Conservation (phyloP, 345 rosid species). For the Luvunga scandens region DNA sequence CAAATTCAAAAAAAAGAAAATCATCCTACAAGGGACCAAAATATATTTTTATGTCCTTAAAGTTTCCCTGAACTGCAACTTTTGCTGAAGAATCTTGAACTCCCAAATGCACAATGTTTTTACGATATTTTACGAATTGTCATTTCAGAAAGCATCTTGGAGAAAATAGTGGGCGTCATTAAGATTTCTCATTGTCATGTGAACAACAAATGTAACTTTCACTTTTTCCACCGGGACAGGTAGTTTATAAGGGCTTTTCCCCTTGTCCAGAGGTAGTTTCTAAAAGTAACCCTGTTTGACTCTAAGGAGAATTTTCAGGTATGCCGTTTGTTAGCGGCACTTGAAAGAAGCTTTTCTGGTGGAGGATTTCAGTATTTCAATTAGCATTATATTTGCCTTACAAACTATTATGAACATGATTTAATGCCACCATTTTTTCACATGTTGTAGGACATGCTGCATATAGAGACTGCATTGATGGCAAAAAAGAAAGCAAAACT, state of each 20-base stretch:
- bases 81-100: background rate
- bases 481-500: slow-evolving; percentile 23
- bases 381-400: background rate
- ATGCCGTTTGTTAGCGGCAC: background rate
- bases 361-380: background rate
- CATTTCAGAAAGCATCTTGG: background rate
- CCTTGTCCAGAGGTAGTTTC: background rate
- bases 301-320: background rate
- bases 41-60: background rate
- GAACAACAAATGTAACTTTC: background rate
- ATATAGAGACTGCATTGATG: background rate
- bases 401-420: background rate
- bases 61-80: background rate
- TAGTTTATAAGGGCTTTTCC: background rate
- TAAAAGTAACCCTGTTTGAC: background rate
- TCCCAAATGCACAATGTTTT: background rate
- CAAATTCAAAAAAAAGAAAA: background rate
- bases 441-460: slow-evolving; percentile 18
- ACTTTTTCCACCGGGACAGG: background rate
- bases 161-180: slow-evolving; percentile 23
- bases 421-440: background rate
- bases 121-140: background rate
- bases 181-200: slow-evolving; percentile 16
- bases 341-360: background rate
- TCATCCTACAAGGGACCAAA: background rate